Base-by-base conservation (phyloP, 1,284 basidiomycete species). In the Cryptococcus neoformans region DNA sequence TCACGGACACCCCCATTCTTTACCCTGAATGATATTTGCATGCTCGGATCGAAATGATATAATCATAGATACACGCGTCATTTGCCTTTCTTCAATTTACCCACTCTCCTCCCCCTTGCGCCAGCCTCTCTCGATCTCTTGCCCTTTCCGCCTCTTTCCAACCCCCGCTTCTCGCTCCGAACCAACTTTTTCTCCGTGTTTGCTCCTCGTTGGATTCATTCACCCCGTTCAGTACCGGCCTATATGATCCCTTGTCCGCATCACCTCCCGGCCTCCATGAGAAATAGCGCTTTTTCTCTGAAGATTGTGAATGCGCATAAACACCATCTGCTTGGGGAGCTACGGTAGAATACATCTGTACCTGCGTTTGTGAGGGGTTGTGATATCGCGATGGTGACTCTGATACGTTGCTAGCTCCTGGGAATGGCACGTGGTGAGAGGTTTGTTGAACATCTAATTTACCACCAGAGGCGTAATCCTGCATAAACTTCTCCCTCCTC, bases 281-380 rank as follows among this genome's bases (percentile, higher is more conserved):
- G 45, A 58, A 56, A 38, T 58, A 58, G 10, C 51, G 16, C 44
- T 61, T 61, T 50, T 61, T 61, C 48, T 61, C 49, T 14, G 49
- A 21, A 11, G 49, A 11, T 10, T 37, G 49, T 11, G 16, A 40
- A 11, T n/a, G 36, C 37, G 49, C 17, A 9, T 51, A 39, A 9
- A 21, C 37, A 5, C n/a, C 35, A 9, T 17, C 8, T 4, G 10
- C 17, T 10, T 40, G n/a, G 14, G 17, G 8, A 5, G 49, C 9
- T 4, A 51, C 37, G 7, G 37, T 16, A 28, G 49, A 17, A 12
- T 39, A 51, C 35, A 38, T 51, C 39, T 51, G 39, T 17, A 12
- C 39, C n/a, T 46, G 44, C 7, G 14, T 39, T 7, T 12, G 52
- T 9, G 42, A 35, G 36, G 38, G 42, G 12, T 38, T 39, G 14